A percentile compares a stretch with the other conserved stretches of the same genome.
phyloP scores from a whole-genome alignment of 169 alveolate species.

The Cyclospora cayetanensis region DNA sequence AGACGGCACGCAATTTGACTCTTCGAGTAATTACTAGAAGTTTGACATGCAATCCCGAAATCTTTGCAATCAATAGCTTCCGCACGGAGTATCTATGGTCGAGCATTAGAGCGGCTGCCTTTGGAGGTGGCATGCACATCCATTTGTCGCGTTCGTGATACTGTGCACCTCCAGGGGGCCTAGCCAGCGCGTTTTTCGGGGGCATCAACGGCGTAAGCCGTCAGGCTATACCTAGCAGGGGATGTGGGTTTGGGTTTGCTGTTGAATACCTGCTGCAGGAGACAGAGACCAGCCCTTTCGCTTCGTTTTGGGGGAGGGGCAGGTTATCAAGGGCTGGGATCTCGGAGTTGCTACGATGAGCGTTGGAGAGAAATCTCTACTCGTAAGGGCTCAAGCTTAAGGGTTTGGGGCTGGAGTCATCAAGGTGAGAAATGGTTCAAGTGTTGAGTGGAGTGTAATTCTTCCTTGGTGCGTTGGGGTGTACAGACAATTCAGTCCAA shows the following conservation, averaged over 20 bases:
- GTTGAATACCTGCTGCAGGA: conserved; percentile 46
- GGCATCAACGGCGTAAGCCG: background rate
- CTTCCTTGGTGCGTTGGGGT: background rate
- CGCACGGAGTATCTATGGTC: background rate
- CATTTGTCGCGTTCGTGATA: background rate
- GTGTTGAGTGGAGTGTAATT: background rate
- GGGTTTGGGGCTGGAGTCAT: conserved; percentile 80
- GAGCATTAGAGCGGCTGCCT: background rate
- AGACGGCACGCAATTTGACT: conserved; percentile 84
- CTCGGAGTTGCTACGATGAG: conserved; percentile 54
- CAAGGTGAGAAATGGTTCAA: conserved; percentile 67
- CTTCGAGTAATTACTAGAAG: conserved; percentile 77
- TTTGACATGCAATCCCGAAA: background rate
- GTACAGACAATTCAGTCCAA: conserved; percentile 75
- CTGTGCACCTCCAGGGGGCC: background rate
- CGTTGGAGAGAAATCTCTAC: conserved; percentile 77
- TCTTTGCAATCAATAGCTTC: background rate
- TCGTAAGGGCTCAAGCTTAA: conserved; percentile 86
- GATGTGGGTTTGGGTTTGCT: background rate
- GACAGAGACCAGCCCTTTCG: conserved; percentile 82
- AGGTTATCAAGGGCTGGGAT: conserved; percentile 63
- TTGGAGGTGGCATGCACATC: background rate
- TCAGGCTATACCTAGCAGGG: background rate
- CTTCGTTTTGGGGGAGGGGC: conserved; percentile 83
- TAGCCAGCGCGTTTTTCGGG: background rate